A percentile compares a stretch with the other conserved stretches of the same genome.
Evolutionary conservation across 169 alveolate species (phyloP).

Genomic region (Eimeria falciformis): DNA sequence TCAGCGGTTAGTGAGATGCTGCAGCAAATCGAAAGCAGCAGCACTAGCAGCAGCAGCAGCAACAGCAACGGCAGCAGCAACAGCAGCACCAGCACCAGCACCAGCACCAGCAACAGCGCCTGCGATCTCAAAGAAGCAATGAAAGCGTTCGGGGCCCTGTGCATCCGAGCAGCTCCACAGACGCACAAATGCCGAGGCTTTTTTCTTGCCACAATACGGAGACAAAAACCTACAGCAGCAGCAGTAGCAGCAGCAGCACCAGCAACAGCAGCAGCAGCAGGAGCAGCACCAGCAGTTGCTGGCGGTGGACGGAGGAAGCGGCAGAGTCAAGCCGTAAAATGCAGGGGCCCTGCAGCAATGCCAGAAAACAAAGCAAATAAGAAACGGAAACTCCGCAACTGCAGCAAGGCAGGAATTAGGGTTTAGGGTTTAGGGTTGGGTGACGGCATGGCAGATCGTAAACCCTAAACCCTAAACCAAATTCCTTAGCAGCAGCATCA

Average conservation of each 20-base stretch:
- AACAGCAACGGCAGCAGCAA: neutral
- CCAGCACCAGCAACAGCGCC: neutral
- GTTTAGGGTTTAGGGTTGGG: neutral
- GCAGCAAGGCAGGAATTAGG: conserved; percentile 55
- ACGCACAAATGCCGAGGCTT: conserved; percentile 82
- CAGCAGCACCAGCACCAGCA: neutral
- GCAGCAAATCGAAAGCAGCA: conserved; percentile 34
- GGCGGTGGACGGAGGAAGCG: neutral
- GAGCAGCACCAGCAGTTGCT: neutral
- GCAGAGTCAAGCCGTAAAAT: neutral
- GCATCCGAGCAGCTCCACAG: conserved; percentile 73
- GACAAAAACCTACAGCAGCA: conserved; percentile 37
- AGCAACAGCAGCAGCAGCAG: neutral
- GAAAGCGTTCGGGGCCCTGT: conserved; percentile 16
- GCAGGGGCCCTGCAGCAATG: neutral
- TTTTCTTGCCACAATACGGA: conserved; percentile 78
- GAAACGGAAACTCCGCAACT: conserved; percentile 34
- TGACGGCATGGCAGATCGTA: too few relatives aligned
- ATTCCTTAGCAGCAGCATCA: too few relatives aligned
- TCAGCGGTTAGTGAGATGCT: conserved; percentile 30
- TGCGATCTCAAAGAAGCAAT: conserved; percentile 28
- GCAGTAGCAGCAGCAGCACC: neutral
- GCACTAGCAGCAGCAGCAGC: conserved; percentile 26
- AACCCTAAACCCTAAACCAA: too few relatives aligned
- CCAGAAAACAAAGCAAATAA: neutral